Percentiles rank a stretch among this genome's conserved stretches.
phyloP scores from a whole-genome alignment of 352 stramenopile species.

The Pythium sukuiense region DNA sequence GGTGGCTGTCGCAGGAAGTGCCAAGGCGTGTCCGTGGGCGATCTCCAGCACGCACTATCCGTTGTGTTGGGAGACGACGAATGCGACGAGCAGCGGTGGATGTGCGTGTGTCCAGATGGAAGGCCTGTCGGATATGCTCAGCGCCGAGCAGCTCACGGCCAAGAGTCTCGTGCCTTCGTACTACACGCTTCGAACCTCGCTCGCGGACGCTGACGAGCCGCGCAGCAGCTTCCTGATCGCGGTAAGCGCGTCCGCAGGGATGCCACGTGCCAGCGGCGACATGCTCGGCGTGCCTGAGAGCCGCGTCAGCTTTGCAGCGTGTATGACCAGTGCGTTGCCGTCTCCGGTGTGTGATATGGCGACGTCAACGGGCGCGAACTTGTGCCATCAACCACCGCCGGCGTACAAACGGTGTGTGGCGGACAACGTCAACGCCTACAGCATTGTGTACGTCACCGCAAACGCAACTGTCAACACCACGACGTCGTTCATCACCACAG shows the following conservation, averaged over 20 bases:
- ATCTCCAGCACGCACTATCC: constrained; percentile 11
- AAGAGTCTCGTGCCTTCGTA: background rate
- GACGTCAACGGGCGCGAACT: too few species aligned
- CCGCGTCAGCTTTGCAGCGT: constrained; percentile 8
- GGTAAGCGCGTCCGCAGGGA: background rate
- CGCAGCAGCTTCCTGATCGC: constrained; percentile 8
- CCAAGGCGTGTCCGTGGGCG: constrained; percentile 12
- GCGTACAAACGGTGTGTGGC: constrained; percentile 4
- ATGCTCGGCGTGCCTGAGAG: constrained; percentile 8
- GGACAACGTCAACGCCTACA: constrained; percentile 6
- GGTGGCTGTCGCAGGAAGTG: background rate
- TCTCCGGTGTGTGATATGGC: too few species aligned
- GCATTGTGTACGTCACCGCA: background rate
- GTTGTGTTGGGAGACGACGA: constrained; percentile 1
- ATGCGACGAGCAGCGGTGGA: background rate
- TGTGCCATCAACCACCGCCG: constrained; percentile 12
- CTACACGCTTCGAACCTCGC: background rate
- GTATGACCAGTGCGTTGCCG: constrained; percentile 5
- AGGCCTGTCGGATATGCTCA: background rate
- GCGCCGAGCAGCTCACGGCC: background rate
- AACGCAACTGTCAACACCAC: background rate
- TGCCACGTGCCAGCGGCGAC: background rate
- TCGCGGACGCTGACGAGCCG: background rate
- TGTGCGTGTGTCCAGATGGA: constrained; percentile 13
- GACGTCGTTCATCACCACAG: background rate